Conservation (phyloP, 768 basidiomycete species). For the Scleroderma citrinum region DNA sequence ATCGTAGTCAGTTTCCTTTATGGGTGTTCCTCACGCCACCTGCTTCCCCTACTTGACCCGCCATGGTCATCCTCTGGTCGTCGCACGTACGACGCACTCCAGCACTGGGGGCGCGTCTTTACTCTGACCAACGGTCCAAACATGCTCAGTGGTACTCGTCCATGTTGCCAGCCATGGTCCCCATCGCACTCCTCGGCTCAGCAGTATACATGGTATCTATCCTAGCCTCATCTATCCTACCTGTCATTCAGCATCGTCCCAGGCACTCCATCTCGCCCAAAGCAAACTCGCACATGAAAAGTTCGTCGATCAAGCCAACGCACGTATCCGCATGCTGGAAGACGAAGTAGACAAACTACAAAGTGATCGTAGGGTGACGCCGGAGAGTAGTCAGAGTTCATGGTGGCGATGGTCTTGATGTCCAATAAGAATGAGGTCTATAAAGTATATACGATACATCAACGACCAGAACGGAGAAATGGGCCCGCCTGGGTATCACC, state of each 20-base stretch:
- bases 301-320: constrained; percentile 56
- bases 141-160: constrained; percentile 67
- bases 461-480: not conserved
- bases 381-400: constrained; percentile 5
- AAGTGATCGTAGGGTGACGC: constrained; percentile 2
- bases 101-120: constrained; percentile 5
- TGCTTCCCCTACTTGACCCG: constrained; percentile 10
- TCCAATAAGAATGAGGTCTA: not conserved
- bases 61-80: not conserved
- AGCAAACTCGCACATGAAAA: constrained; percentile 64
- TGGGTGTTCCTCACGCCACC: not conserved
- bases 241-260: constrained; percentile 1
- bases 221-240: not conserved
- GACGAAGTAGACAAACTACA: constrained; percentile 43
- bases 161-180: constrained; percentile 71
- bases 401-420: constrained; percentile 20
- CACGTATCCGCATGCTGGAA: constrained; percentile 51
- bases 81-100: not conserved
- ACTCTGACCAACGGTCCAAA: constrained; percentile 29
- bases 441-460: not conserved
- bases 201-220: constrained; percentile 65
- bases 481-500: not conserved
- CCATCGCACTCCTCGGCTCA: constrained; percentile 71
- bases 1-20: not conserved
- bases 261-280: constrained; percentile 67